These are phyloP conservation scores for Phytopythium boreale DNA, from an alignment of 352 stramenopile genomes.

Conservation along the genomic window DNA sequence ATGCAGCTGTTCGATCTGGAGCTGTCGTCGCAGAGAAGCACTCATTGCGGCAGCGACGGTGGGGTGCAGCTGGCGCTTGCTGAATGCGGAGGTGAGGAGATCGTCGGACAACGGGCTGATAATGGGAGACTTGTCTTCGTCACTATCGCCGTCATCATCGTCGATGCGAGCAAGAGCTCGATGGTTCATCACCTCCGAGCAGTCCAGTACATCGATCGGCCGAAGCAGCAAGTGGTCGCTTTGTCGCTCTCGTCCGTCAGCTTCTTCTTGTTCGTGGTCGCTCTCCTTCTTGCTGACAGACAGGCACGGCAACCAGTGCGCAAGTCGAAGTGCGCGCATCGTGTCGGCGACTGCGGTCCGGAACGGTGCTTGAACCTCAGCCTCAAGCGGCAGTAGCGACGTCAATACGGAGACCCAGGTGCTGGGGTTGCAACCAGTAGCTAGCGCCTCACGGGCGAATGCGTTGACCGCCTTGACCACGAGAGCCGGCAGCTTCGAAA, in stretches of 20 bases:
- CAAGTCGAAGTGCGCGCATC: slow-evolving; percentile 49
- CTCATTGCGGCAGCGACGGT: slow-evolving; percentile 35
- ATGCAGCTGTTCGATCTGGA: slow-evolving; percentile 64
- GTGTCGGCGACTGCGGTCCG: slow-evolving; percentile 50
- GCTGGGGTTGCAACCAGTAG: neutral
- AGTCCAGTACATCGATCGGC: slow-evolving; percentile 42
- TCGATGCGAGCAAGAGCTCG: neutral
- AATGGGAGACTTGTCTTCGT: slow-evolving; percentile 3
- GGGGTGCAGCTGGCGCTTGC: slow-evolving; percentile 55
- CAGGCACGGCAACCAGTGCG: slow-evolving; percentile 37
- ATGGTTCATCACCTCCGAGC: slow-evolving; percentile 11
- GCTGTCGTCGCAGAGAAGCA: slow-evolving; percentile 44
- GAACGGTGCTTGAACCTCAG: slow-evolving; percentile 73
- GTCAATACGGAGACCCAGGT: slow-evolving; percentile 15
- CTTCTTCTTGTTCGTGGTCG: slow-evolving; percentile 7
- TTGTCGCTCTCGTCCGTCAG: neutral
- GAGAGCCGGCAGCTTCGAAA: slow-evolving; percentile 62
- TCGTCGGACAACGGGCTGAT: slow-evolving; percentile 16
- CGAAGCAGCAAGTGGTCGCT: neutral
- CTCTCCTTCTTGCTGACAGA: slow-evolving; percentile 10
- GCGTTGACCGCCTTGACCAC: slow-evolving; percentile 22
- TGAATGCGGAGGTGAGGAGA: slow-evolving; percentile 25
- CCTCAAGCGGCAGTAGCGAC: slow-evolving; percentile 60
- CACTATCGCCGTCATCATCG: slow-evolving; percentile 14
- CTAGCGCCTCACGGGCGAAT: slow-evolving; percentile 14